These are phyloP conservation scores for Russula sp. DNA, from an alignment of 768 basidiomycete species.

Conservation along the genomic window DNA sequence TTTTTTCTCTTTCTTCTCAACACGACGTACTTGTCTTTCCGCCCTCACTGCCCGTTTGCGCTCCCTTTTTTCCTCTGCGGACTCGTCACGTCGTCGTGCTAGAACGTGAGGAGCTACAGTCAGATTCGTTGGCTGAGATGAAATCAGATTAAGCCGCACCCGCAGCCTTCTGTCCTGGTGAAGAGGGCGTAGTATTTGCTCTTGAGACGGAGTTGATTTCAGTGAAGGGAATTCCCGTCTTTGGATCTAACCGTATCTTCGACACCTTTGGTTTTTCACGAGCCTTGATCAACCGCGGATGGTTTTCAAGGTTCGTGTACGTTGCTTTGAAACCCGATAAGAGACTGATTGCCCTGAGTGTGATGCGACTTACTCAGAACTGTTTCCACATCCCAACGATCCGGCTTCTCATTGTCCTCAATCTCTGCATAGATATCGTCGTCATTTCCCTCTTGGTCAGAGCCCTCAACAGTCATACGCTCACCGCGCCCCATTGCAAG, in stretches of 20 bases:
- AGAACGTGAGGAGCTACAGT: slow-evolving; percentile 45
- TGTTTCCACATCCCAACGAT: slow-evolving; percentile 95
- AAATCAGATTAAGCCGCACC: slow-evolving; percentile 8
- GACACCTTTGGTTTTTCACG: slow-evolving; percentile 52
- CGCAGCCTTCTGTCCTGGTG: slow-evolving; percentile 1
- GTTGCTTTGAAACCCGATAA: slow-evolving; percentile 62
- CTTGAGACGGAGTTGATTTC: slow-evolving; percentile 32
- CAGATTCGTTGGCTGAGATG: slow-evolving; percentile 33
- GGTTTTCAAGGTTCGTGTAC: slow-evolving; percentile 96
- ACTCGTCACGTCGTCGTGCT: slow-evolving; percentile 71
- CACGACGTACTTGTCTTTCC: slow-evolving; percentile 60
- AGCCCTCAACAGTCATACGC: slow-evolving; percentile 47
- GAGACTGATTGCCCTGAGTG: neutral
- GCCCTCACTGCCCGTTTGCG: slow-evolving; percentile 69
- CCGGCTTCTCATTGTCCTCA: slow-evolving; percentile 55
- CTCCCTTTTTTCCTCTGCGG: slow-evolving; percentile 66
- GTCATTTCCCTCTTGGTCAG: slow-evolving; percentile 46
- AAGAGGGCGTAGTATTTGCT: slow-evolving; percentile 27
- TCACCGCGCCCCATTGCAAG: slow-evolving; percentile 71
- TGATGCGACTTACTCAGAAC: slow-evolving; percentile 68
- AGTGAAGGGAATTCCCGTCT: slow-evolving; percentile 71
- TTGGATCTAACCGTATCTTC: slow-evolving; percentile 69
- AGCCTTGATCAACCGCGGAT: slow-evolving; percentile 82
- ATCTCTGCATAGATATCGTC: slow-evolving; percentile 44
- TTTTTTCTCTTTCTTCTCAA: slow-evolving; percentile 63